Percentiles rank a stretch among this genome's conserved stretches.
These are phyloP conservation scores for Microdochium nivale DNA, from an alignment of 2,329 filamentous ascomycete species.

Conservation along the genomic window DNA sequence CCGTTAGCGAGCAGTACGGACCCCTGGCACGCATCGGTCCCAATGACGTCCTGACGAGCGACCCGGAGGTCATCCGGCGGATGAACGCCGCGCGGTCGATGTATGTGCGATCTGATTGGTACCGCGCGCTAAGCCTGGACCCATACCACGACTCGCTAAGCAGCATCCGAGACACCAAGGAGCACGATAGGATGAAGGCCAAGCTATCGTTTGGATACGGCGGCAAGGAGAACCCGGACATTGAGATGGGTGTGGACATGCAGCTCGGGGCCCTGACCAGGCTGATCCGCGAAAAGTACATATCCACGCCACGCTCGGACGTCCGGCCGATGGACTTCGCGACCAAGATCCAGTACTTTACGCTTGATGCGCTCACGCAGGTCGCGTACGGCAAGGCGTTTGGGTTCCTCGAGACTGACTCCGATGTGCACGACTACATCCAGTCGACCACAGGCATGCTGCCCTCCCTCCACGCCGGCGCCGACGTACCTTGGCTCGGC, in stretches of 20 bases:
- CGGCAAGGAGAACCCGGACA: constrained; percentile 33
- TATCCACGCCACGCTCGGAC: not conserved
- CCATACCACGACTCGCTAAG: constrained; percentile 45
- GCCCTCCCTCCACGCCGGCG: constrained; percentile 26
- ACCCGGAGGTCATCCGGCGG: constrained; percentile 26
- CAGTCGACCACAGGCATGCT: constrained; percentile 24
- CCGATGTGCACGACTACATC: constrained; percentile 35
- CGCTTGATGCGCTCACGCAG: constrained; percentile 16
- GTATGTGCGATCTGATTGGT: constrained; percentile 32
- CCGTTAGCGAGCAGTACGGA: constrained; percentile 14
- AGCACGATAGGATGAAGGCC: constrained; percentile 30
- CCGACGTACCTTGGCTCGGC: constrained; percentile 31
- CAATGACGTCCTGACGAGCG: constrained; percentile 29
- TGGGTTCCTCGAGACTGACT: constrained; percentile 31
- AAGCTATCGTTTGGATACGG: constrained; percentile 26
- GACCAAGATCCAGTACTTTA: constrained; percentile 14
- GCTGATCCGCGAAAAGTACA: constrained; percentile 28
- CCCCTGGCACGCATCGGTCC: constrained; percentile 32
- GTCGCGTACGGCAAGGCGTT: constrained; percentile 39
- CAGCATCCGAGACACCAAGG: constrained; percentile 31
- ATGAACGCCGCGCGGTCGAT: constrained; percentile 26
- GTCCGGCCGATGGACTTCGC: constrained; percentile 37
- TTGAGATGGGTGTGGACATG: constrained; percentile 36
- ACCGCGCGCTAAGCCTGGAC: constrained; percentile 40
- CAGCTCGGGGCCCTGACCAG: constrained; percentile 31